These are phyloP conservation scores for Metschnikowia hibisci DNA, from an alignment of 805 yeast genomes.

Conservation along the genomic window DNA sequence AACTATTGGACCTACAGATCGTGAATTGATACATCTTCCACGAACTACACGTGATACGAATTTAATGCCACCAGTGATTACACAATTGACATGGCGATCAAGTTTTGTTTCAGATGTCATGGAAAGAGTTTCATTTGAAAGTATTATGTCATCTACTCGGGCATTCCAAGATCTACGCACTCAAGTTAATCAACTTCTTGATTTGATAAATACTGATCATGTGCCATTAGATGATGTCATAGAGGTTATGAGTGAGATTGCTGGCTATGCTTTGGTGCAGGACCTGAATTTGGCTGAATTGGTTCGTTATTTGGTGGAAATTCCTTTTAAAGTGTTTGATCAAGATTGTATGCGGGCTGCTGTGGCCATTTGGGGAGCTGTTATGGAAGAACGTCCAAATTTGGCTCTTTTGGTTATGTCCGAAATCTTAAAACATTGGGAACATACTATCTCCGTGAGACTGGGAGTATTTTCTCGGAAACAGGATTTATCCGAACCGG, in stretches of 20 bases:
- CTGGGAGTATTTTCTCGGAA: slow-evolving; percentile 62
- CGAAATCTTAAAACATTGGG: slow-evolving; percentile 70
- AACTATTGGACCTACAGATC: slow-evolving; percentile 57
- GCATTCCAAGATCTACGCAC: slow-evolving; percentile 27
- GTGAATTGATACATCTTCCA: slow-evolving; percentile 54
- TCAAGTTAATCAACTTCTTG: slow-evolving; percentile 21
- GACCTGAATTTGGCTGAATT: slow-evolving; percentile 43
- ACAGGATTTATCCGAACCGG: slow-evolving; percentile 56
- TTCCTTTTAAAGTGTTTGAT: slow-evolving; percentile 70
- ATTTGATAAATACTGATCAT: slow-evolving; percentile 8
- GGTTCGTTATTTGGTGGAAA: slow-evolving; percentile 49
- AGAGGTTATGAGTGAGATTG: slow-evolving; percentile 43
- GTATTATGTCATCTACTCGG: slow-evolving; percentile 24
- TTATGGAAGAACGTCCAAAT: slow-evolving; percentile 62
- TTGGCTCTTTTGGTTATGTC: slow-evolving; percentile 58
- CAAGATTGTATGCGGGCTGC: slow-evolving; percentile 59
- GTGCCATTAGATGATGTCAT: slow-evolving; percentile 29
- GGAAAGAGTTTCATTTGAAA: slow-evolving; percentile 27
- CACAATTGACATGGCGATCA: slow-evolving; percentile 73
- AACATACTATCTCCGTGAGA: slow-evolving; percentile 51
- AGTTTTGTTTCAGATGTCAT: slow-evolving; percentile 33
- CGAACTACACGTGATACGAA: slow-evolving; percentile 33
- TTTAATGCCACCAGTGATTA: slow-evolving; percentile 67
- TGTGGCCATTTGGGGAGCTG: slow-evolving; percentile 74
- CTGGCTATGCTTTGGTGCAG: slow-evolving; percentile 33